Percentiles rank a stretch among this genome's conserved stretches.
These are phyloP conservation scores for Dioscorea alata DNA, from an alignment of 106 monocot species.

Conservation along the genomic window DNA sequence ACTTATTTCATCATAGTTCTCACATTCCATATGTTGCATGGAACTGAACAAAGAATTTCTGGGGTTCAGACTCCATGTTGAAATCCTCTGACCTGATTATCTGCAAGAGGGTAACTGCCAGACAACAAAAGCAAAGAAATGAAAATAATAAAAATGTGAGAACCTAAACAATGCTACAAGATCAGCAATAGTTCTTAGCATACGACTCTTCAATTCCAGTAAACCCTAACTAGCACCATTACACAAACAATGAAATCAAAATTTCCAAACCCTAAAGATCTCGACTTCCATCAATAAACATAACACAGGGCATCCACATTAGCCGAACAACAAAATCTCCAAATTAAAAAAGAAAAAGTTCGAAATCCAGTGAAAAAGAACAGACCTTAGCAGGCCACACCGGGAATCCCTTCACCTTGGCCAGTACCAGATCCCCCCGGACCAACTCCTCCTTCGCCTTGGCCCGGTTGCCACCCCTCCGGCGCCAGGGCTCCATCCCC, in stretches of 20 bases:
- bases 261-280: background rate
- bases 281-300: too few relatives aligned
- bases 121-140: too few relatives aligned
- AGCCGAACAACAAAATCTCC: background rate
- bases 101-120: conserved; percentile 11
- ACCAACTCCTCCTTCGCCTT: conserved; percentile 26
- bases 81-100: conserved; percentile 51
- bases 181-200: too few relatives aligned
- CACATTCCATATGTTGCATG: conserved; percentile 58
- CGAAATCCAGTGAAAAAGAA: background rate
- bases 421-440: conserved; percentile 41
- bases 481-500: conserved; percentile 26
- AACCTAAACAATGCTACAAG: too few relatives aligned
- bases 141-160: too few relatives aligned
- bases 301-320: background rate
- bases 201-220: too few relatives aligned
- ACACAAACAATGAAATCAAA: too few relatives aligned
- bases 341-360: too few relatives aligned
- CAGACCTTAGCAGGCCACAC: conserved; percentile 43
- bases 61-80: conserved; percentile 36
- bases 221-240: too few relatives aligned
- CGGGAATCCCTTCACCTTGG: conserved; percentile 47
- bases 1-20: conserved; percentile 9
- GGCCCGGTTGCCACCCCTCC: conserved; percentile 17
- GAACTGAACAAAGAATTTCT: conserved; percentile 53